A percentile compares a stretch with the other conserved stretches of the same genome.
Evolutionary conservation across 1,139 yeast genomes (phyloP).

Genomic region (Sugiyamaella xylanicola): DNA sequence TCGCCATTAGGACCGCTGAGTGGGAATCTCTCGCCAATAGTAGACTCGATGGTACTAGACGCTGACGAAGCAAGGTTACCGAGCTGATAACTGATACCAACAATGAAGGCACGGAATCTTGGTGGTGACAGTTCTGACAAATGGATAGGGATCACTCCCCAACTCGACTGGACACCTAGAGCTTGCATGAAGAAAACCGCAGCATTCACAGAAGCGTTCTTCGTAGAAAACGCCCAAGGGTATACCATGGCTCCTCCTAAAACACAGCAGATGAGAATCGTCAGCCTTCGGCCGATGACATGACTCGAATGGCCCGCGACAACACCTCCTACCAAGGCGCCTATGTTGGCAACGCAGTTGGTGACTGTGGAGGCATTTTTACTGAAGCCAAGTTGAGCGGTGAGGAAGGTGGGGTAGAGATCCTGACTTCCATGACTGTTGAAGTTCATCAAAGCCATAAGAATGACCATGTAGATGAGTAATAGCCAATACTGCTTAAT

Average conservation of each 20-base stretch:
- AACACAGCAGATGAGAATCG: conserved; percentile 60
- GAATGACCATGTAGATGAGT: conserved; percentile 53
- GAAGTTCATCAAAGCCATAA: conserved; percentile 69
- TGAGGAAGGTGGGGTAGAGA: conserved; percentile 65
- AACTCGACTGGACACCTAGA: conserved; percentile 80
- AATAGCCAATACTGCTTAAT: conserved; percentile 44
- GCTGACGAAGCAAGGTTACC: conserved; percentile 86
- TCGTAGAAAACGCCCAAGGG: conserved; percentile 67
- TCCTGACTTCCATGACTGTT: conserved; percentile 77
- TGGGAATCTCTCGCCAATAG: conserved; percentile 71
- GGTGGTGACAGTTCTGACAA: conserved; percentile 79
- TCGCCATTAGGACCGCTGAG: conserved; percentile 44
- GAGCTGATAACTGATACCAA: conserved; percentile 76
- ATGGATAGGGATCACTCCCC: conserved; percentile 85
- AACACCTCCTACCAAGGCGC: conserved; percentile 69
- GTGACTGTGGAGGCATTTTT: conserved; percentile 62
- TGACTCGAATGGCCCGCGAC: conserved; percentile 62
- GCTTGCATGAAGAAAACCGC: conserved; percentile 74
- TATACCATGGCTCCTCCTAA: conserved; percentile 68
- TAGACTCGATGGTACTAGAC: conserved; percentile 78
- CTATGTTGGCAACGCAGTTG: conserved; percentile 68
- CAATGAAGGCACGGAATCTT: conserved; percentile 69
- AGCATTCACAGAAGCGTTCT: conserved; percentile 63
- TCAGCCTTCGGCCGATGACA: conserved; percentile 61
- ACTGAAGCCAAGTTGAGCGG: conserved; percentile 55